Percentiles rank a stretch among this genome's conserved stretches.
Evolutionary conservation across 2,329 filamentous ascomycete genomes (phyloP).

Genomic region (Exophiala sp.): DNA sequence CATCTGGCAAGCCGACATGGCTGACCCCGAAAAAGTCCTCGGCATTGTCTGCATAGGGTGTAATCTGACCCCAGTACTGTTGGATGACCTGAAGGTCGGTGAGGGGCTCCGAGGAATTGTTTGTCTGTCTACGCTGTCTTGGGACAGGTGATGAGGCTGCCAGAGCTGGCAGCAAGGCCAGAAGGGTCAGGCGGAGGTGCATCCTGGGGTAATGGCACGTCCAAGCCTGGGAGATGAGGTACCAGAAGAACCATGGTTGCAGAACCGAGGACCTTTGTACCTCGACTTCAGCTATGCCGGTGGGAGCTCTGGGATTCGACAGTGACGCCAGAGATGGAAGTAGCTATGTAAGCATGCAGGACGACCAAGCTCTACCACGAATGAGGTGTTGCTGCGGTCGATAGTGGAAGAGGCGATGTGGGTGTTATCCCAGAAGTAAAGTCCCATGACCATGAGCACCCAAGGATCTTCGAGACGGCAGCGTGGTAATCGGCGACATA

Average conservation of each 20-base stretch:
- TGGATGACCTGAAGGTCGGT: slow-evolving; percentile 35
- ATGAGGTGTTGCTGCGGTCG: not conserved
- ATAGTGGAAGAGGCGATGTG: not conserved
- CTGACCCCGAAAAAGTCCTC: slow-evolving; percentile 37
- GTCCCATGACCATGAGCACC: no score
- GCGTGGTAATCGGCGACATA: no score
- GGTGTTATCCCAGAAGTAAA: no score
- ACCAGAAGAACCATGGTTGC: slow-evolving; percentile 5
- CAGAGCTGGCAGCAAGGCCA: slow-evolving; percentile 9
- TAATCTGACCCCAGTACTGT: slow-evolving; percentile 45
- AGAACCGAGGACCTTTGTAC: slow-evolving; percentile 1
- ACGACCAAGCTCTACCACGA: not conserved
- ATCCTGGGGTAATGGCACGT: not conserved
- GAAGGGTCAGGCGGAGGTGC: slow-evolving; percentile 2
- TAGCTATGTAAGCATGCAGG: not conserved
- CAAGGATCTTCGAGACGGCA: no score
- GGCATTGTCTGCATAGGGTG: slow-evolving; percentile 44
- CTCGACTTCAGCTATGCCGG: not conserved
- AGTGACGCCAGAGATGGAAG: slow-evolving; percentile 1
- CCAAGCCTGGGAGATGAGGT: not conserved
- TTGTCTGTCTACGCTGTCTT: slow-evolving; percentile 11
- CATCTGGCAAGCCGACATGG: slow-evolving; percentile 44
- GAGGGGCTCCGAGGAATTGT: slow-evolving; percentile 26
- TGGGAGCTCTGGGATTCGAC: not conserved
- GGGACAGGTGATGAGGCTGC: slow-evolving; percentile 9